Conservation (phyloP, 2,329 filamentous ascomycete genomes). For the Madurella fahalii region DNA sequence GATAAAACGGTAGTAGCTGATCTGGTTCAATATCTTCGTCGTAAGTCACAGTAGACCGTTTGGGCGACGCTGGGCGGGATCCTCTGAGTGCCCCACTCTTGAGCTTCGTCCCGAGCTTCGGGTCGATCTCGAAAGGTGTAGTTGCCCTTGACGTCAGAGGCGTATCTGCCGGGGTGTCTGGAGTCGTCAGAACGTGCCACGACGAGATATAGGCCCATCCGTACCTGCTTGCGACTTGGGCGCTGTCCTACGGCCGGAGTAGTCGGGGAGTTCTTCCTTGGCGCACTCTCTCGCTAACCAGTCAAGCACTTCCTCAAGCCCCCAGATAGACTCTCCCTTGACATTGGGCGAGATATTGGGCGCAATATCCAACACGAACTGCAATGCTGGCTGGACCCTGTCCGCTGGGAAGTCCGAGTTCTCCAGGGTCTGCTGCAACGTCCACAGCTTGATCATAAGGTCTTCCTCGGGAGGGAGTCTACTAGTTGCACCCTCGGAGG, state of each 20-base stretch:
- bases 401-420: constrained; percentile 64
- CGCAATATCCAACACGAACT: constrained; percentile 63
- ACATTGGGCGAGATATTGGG: constrained; percentile 53
- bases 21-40: constrained; percentile 73
- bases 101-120: constrained; percentile 24
- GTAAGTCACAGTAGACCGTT: constrained; percentile 47
- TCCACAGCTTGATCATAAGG: constrained; percentile 76
- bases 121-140: constrained; percentile 42
- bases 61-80: constrained; percentile 33
- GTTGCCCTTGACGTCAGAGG: constrained; percentile 47
- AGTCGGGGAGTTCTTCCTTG: constrained; percentile 65
- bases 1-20: constrained; percentile 68
- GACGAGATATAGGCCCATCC: neutral
- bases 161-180: constrained; percentile 48
- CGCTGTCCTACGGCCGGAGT: constrained; percentile 50
- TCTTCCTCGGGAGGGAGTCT: constrained; percentile 71
- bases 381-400: constrained; percentile 60
- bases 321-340: constrained; percentile 69
- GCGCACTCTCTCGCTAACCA: constrained; percentile 81
- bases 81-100: constrained; percentile 35
- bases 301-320: constrained; percentile 80
- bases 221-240: constrained; percentile 36
- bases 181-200: constrained; percentile 1
- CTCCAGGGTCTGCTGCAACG: constrained; percentile 67
- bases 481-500: constrained; percentile 42